Evolutionary conservation across 2,329 filamentous ascomycete genomes (phyloP), one percentile per base, ranked within the genome.

Genomic region (Fusarium domesticum): DNA sequence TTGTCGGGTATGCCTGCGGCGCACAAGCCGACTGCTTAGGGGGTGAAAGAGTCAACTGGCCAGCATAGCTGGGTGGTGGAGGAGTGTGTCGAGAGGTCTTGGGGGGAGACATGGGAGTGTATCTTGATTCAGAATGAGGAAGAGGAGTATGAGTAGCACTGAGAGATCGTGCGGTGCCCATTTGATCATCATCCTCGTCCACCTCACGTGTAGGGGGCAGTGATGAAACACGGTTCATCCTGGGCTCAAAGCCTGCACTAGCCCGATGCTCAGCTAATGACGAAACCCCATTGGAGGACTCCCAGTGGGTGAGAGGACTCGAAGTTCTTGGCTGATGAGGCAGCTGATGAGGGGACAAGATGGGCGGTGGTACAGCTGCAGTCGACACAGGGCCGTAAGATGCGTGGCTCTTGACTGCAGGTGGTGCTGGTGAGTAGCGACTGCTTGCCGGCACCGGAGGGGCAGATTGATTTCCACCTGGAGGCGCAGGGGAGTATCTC

Each of bases 291-390:
- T 70, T 69, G 6, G 73, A 70, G 14, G 23, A 28, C 60, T 84
- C 81, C 46, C 82, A 84, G 54, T 85, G 80, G 6, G 81, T 81
- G 46, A 85, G 63, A 1, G 82, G 82, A 51, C 82, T 85, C 2
- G 81, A 85, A 2, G 82, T 85, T 50, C 82, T 71, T 7, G 82
- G 81, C 49, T 81, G 74, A 57, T 84, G 80, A 36, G 79, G 69
- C 32, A 83, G 66, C 30, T 28, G 23, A 28, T 28, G 23, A 8
- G 4, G 23, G 8, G 23, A 28, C 5, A 28, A 10, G 7, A 72
- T 63, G 12, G 77, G 67, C 18, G 75, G 70, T 7, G 72, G 64
- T 1, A 67, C 61, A 16, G 64, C 65, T 6, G 68, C 57, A 18
- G 62, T 53, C 19, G 60, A 55, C 12, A 68, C 57, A 14, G 65